Conservation (phyloP, 345 rosid species). For the Nephelium lappaceum region DNA sequence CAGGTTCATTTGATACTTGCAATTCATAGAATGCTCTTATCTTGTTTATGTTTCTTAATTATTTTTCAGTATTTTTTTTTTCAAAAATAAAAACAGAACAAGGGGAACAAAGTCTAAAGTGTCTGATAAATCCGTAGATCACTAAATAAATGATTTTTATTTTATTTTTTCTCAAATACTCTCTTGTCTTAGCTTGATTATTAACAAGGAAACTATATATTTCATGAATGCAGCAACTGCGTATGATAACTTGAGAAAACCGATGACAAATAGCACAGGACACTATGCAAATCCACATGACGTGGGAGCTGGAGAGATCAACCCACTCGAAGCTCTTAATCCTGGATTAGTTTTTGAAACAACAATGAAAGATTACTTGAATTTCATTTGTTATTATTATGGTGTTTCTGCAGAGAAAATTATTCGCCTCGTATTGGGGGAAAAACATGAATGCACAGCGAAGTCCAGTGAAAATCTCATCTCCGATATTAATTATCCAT, state of each 20-base stretch:
- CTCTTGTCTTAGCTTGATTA: too few species aligned
- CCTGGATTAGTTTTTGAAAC: constrained; percentile 82
- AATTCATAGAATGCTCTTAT: too few species aligned
- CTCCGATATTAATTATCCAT: constrained; percentile 70
- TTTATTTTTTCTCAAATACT: too few species aligned
- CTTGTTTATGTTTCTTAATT: too few species aligned
- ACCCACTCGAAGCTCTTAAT: constrained; percentile 58
- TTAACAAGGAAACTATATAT: too few species aligned
- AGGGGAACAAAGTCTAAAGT: too few species aligned
- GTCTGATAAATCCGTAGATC: too few species aligned
- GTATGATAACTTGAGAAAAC: constrained; percentile 48
- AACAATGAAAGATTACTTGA: constrained; percentile 47
- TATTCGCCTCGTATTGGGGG: constrained; percentile 46
- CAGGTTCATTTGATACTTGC: constrained; percentile 37
- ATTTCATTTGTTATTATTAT: constrained; percentile 52
- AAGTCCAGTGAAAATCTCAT: constrained; percentile 38
- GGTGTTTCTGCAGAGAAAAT: constrained; percentile 52
- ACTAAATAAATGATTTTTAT: too few species aligned
- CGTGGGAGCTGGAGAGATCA: constrained; percentile 69
- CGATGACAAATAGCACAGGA: constrained; percentile 49
- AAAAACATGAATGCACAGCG: constrained; percentile 52
- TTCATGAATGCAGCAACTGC: constrained; percentile 46
- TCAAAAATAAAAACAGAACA: not conserved
- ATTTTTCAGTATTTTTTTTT: too few species aligned
- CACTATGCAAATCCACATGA: constrained; percentile 58